Conservation (phyloP, 345 rosid species). For the Garcia nutans region DNA sequence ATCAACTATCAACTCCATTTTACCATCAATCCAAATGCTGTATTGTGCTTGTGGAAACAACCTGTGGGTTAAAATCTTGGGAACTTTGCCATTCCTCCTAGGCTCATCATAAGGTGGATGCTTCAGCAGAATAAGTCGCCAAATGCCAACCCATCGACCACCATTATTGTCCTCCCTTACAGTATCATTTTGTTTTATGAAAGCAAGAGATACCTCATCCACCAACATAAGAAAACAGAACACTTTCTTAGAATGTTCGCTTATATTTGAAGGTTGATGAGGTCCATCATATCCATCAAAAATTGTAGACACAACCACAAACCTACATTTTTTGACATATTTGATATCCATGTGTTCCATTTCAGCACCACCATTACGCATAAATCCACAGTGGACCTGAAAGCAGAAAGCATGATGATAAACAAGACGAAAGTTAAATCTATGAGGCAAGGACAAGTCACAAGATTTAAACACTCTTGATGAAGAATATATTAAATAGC, state of each 20-base stretch:
- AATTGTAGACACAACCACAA: constrained; percentile 91
- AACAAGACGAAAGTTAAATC: constrained; percentile 13
- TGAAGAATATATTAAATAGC: background rate
- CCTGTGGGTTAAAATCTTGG: constrained; percentile 95
- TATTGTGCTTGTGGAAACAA: constrained; percentile 85
- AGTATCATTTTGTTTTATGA: constrained; percentile 62
- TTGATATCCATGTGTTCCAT: constrained; percentile 64
- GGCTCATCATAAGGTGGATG: constrained; percentile 93
- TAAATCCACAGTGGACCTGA: constrained; percentile 91
- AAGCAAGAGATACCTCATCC: constrained; percentile 72
- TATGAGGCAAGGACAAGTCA: background rate
- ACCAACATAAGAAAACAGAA: constrained; percentile 94
- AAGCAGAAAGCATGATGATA: constrained; percentile 9
- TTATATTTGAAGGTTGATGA: constrained; percentile 83
- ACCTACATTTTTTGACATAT: constrained; percentile 72
- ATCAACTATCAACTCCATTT: constrained; percentile 95
- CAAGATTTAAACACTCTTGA: background rate
- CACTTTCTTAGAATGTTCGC: constrained; percentile 65
- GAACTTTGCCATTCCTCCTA: constrained; percentile 94
- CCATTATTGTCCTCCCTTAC: constrained; percentile 59
- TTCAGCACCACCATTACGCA: constrained; percentile 79
- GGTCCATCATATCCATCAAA: constrained; percentile 93
- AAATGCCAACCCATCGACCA: constrained; percentile 88
- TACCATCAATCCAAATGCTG: constrained; percentile 99
- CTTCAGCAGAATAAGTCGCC: constrained; percentile 88